These are phyloP conservation scores for Malus hybrid DNA, from an alignment of 331 rosid genomes.

Conservation along the genomic window DNA sequence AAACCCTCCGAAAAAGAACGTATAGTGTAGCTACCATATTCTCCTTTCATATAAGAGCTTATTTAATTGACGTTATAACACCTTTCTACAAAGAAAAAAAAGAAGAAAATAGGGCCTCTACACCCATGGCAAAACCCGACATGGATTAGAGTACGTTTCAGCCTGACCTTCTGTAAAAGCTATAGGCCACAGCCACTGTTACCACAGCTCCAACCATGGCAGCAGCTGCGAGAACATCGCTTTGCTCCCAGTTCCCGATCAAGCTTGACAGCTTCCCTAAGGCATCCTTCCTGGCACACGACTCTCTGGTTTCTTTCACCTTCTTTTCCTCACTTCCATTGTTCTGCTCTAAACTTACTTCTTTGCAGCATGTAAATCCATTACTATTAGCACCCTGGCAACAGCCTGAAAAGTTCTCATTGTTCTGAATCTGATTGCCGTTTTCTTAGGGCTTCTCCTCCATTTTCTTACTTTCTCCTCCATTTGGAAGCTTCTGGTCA, in stretches of 20 bases:
- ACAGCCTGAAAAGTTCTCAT: no score
- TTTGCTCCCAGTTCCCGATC: slow-evolving; percentile 44
- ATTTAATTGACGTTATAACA: slow-evolving; percentile 9
- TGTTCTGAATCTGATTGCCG: slow-evolving; percentile 18
- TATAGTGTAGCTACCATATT: slow-evolving; percentile 1
- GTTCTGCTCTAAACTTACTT: slow-evolving; percentile 38
- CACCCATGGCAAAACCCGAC: slow-evolving; percentile 8
- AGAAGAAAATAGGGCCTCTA: neutral
- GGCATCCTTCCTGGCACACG: slow-evolving; percentile 26
- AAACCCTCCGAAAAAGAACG: slow-evolving; percentile 1
- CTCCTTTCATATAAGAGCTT: slow-evolving; percentile 4
- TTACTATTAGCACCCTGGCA: neutral
- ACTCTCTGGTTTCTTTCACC: slow-evolving; percentile 15
- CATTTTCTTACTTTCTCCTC: slow-evolving; percentile 21
- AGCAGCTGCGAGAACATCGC: slow-evolving; percentile 40
- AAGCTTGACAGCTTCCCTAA: slow-evolving; percentile 24
- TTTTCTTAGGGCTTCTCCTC: no score
- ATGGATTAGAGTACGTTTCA: slow-evolving; percentile 21
- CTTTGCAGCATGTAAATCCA: slow-evolving; percentile 78
- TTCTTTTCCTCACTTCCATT: slow-evolving; percentile 19
- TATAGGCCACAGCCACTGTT: slow-evolving; percentile 59
- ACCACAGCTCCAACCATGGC: slow-evolving; percentile 63
- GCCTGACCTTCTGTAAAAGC: slow-evolving; percentile 53
- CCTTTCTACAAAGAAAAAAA: slow-evolving; percentile 8
- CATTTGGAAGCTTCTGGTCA: slow-evolving; percentile 47